Evolutionary conservation across 371 early-diverging fungal genomes (phyloP).

Genomic region (Fennellomyces sp.): DNA sequence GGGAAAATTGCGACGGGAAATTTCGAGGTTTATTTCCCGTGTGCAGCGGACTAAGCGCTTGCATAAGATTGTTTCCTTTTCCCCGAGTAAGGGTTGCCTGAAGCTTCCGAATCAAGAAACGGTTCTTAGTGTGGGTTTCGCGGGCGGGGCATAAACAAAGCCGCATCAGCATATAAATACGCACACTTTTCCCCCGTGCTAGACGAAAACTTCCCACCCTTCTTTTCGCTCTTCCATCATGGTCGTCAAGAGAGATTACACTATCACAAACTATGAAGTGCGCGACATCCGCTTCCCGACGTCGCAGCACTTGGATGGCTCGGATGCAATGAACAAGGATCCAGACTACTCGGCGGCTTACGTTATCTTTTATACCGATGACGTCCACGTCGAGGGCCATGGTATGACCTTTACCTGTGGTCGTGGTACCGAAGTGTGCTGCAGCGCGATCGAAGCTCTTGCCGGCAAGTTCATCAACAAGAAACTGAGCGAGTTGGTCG

Average conservation of each 20-base stretch:
- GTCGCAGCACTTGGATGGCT: slow-evolving; percentile 47
- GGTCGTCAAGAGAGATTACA: slow-evolving; percentile 20
- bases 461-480: slow-evolving; percentile 46
- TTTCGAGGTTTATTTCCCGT: neutral
- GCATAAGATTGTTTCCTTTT: slow-evolving; percentile 8
- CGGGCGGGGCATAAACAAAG: slow-evolving; percentile 3
- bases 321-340: slow-evolving; percentile 60
- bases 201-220: slow-evolving; percentile 4
- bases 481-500: slow-evolving; percentile 27
- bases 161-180: slow-evolving; percentile 5
- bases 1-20: slow-evolving; percentile 3
- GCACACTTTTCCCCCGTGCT: neutral
- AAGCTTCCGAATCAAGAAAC: neutral
- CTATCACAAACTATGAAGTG: slow-evolving; percentile 47
- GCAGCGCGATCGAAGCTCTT: slow-evolving; percentile 44
- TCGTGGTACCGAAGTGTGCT: slow-evolving; percentile 52
- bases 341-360: slow-evolving; percentile 60
- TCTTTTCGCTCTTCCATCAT: neutral
- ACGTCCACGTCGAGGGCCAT: slow-evolving; percentile 38
- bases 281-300: slow-evolving; percentile 57
- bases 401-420: slow-evolving; percentile 58
- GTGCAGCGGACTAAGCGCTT: too few species aligned
- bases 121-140: neutral
- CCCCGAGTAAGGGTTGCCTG: slow-evolving; percentile 7
- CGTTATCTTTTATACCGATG: slow-evolving; percentile 48